Conservation (phyloP, 495 filamentous ascomycete species). For the Chaetomidium leptoderma region DNA sequence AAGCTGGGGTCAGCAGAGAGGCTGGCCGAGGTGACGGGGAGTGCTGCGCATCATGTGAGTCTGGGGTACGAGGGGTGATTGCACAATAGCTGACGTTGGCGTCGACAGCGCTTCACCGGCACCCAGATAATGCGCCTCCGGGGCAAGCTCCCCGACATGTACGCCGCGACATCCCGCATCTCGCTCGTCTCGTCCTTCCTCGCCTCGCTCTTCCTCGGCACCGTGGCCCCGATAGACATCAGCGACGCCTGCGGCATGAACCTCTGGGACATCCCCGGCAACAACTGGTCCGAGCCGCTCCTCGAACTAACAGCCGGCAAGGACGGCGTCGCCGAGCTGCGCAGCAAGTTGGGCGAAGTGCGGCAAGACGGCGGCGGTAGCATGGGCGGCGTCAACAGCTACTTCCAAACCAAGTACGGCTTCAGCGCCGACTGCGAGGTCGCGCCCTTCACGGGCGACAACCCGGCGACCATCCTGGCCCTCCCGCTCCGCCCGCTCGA, state of each 20-base stretch:
- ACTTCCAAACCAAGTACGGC: constrained; percentile 73
- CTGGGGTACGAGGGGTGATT: neutral
- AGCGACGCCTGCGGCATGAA: constrained; percentile 97
- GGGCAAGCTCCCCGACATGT: constrained; percentile 71
- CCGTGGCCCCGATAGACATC: constrained; percentile 84
- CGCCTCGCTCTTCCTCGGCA: constrained; percentile 83
- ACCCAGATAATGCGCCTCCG: constrained; percentile 90
- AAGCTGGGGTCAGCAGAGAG: constrained; percentile 58
- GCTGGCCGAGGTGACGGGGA: constrained; percentile 77
- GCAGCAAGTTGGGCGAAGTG: constrained; percentile 74
- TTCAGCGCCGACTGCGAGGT: constrained; percentile 72
- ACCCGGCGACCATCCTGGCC: constrained; percentile 89
- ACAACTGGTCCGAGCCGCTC: constrained; percentile 67
- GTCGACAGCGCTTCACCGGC: constrained; percentile 83
- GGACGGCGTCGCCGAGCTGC: constrained; percentile 61
- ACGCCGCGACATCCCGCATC: constrained; percentile 74
- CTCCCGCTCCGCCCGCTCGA: constrained; percentile 80
- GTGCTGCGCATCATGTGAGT: constrained; percentile 87
- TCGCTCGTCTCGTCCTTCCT: constrained; percentile 94
- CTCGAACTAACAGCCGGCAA: constrained; percentile 74
- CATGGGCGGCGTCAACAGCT: constrained; percentile 67
- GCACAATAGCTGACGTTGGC: constrained; percentile 23
- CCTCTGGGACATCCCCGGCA: constrained; percentile 80
- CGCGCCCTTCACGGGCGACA: constrained; percentile 88
- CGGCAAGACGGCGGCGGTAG: constrained; percentile 72